These are phyloP conservation scores for Ophiostoma australiae DNA, from an alignment of 2,329 filamentous ascomycete genomes.

Conservation along the genomic window DNA sequence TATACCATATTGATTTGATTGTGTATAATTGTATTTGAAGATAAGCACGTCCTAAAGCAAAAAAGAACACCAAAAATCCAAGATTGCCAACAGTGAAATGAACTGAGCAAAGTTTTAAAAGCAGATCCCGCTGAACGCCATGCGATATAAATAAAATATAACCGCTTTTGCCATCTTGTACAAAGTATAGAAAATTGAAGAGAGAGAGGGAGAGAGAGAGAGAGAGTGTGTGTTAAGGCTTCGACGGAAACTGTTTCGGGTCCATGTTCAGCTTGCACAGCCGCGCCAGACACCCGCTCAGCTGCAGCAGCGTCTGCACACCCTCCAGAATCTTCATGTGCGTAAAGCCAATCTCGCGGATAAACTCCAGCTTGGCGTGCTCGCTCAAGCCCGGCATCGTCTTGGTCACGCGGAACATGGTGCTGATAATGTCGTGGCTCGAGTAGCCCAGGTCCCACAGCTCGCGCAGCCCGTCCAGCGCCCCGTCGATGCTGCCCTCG, in stretches of 20 bases:
- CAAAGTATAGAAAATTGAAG: not conserved
- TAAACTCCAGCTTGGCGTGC: slow-evolving; percentile 93
- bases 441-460: slow-evolving; percentile 94
- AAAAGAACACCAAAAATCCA: not conserved
- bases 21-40: not conserved
- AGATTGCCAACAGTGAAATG: not conserved
- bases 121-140: slow-evolving; percentile 4
- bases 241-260: slow-evolving; percentile 64
- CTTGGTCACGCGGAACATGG: slow-evolving; percentile 98
- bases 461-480: slow-evolving; percentile 80
- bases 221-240: not conserved
- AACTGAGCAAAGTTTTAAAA: not conserved
- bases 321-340: slow-evolving; percentile 99
- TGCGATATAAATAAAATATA: not conserved
- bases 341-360: slow-evolving; percentile 97
- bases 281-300: slow-evolving; percentile 86
- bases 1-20: slow-evolving; percentile 2
- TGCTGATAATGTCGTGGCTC: slow-evolving; percentile 98
- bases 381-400: slow-evolving; percentile 88
- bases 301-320: slow-evolving; percentile 87
- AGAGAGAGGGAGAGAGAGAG: not conserved
- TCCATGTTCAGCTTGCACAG: slow-evolving; percentile 97
- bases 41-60: not conserved
- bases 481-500: slow-evolving; percentile 83
- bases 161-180: slow-evolving; percentile 1